Evolutionary conservation across 306 rosid genomes (phyloP), one percentile per base, ranked within the genome.

Genomic region (Arachis stenosperma): DNA sequence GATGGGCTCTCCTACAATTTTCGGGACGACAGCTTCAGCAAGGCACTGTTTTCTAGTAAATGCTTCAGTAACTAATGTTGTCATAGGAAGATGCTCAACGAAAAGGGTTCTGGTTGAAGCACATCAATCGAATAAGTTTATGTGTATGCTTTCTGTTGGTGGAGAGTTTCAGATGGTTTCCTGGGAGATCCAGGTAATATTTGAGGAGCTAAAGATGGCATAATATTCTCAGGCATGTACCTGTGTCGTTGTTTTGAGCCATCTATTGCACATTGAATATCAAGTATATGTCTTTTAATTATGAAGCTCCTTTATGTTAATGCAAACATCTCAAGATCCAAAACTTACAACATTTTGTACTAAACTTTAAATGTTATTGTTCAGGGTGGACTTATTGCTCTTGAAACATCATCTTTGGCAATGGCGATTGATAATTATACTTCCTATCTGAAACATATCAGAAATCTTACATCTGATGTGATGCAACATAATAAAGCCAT

Each of bases 361-460:
- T 79, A 55, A 81, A 60, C 40, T 61, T 60, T 46, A 57, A 71
- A 68, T 83, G 73, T 75, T 82, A 67, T 77, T 63, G 81, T 66
- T 86, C 96, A 93, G 98, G 98, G 92, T 58, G 97, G 96, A 81
- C 10, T 80, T 56, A 15, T 92, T 73, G 79, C 89, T 82, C 86
- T 93, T 76, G 96, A 91, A 79, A 76, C 90, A 61, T 43, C 82
- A 70, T 83, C 90, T 77, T 70, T 88, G 86, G 88, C 84, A 29
- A 75, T 73, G 79, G 87, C 87, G 59, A 22, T 75, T 81, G 71
- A 48, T 52, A 79, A 70, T 74, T 82, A 74, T 83, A 67, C 83
- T 47, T 75, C 85, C 40, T 91, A 91, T 82, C 75, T 68, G 69
- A 58, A 67, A 36, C 81, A 67, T 78, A 67, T 84, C 57, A 33